Evolutionary conservation across 148 eudicot species (phyloP), one percentile per base, ranked within the genome.

Genomic region (Vaccinium corymbosum): DNA sequence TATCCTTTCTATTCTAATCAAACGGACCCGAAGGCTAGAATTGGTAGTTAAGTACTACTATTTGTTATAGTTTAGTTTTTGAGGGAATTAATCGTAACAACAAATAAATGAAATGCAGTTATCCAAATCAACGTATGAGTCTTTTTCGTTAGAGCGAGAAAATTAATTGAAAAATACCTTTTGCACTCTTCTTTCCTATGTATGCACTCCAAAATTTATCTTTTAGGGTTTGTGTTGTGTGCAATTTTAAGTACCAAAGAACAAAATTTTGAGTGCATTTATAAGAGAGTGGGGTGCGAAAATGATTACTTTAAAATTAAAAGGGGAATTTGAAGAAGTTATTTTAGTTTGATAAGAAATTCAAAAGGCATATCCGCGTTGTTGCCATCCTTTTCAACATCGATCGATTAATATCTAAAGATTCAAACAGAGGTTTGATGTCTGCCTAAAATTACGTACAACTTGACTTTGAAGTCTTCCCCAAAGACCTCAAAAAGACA

Each of bases 391-490:
- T 32, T 79, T 55, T 79, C 59, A 17, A 79, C 64, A 79, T 9
- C 15, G 46, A 38, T 38, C 42, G 5, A 38, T 38, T 32, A 32
- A 1, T 38, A 38, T 38, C 42, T 38, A 38, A 25, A 25, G 51
- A 51, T 10, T 11, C 6, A 57, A 38, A 25, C 10, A 4, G 53
- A 19, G 46, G 9, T 29, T 62, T 62, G 8, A 62, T 80, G 0
- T 51, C n/a, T 29, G 50, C 51, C 50, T 35, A 20, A 3, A 25
- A 25, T 79, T 2, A 79, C 57, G 51, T 64, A 56, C 6, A 13
- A 7, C 15, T 81, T 81, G 75, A 81, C 83, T 64, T 25, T 48
- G 83, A 81, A 81, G 83, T 81, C 83, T 68, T 10, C 83, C 22
- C 27, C 22, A 46, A 81, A 66, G 83, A 81, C 83, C 42, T 25